Evolutionary conservation across 441 rosid genomes (phyloP).

Genomic region (Populus hybrid): DNA sequence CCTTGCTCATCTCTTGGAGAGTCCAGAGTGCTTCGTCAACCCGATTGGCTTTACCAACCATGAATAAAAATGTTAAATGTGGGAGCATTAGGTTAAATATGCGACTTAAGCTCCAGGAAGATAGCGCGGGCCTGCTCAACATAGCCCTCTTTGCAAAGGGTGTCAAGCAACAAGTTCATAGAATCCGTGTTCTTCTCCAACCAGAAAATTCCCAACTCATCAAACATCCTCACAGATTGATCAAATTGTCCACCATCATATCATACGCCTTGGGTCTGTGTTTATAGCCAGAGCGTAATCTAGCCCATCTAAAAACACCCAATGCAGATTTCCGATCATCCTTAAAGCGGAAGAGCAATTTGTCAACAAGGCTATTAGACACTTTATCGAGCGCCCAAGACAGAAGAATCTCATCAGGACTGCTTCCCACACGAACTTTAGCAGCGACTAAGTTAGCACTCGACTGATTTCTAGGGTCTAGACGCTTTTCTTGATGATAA

Average conservation of each 20-base stretch:
- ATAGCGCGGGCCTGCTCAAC: conserved; percentile 60
- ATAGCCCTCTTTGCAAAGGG: conserved; percentile 72
- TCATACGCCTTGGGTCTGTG: conserved; percentile 45
- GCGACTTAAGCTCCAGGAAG: conserved; percentile 55
- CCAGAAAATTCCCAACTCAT: conserved; percentile 51
- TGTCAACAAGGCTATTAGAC: conserved; percentile 45
- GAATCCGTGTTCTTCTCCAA: conserved; percentile 68
- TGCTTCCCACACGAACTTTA: conserved; percentile 33
- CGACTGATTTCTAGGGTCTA: conserved; percentile 18
- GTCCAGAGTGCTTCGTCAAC: conserved; percentile 89
- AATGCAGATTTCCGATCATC: conserved; percentile 83
- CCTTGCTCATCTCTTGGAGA: conserved; percentile 81
- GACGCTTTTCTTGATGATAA: conserved; percentile 11
- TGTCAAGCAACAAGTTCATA: conserved; percentile 70
- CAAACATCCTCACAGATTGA: conserved; percentile 65
- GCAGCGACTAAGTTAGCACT: conserved; percentile 31
- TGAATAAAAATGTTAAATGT: conserved; percentile 79
- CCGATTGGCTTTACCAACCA: conserved; percentile 79
- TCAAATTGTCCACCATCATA: conserved; percentile 64
- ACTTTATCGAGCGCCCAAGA: conserved; percentile 36
- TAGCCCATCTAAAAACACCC: conserved; percentile 71
- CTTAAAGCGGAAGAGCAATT: conserved; percentile 59
- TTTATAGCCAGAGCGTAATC: conserved; percentile 37
- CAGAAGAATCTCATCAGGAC: conserved; percentile 43
- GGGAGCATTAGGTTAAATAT: conserved; percentile 51